Evolutionary conservation across 345 rosid species (phyloP).

Genomic region (Erodium maritimum): DNA sequence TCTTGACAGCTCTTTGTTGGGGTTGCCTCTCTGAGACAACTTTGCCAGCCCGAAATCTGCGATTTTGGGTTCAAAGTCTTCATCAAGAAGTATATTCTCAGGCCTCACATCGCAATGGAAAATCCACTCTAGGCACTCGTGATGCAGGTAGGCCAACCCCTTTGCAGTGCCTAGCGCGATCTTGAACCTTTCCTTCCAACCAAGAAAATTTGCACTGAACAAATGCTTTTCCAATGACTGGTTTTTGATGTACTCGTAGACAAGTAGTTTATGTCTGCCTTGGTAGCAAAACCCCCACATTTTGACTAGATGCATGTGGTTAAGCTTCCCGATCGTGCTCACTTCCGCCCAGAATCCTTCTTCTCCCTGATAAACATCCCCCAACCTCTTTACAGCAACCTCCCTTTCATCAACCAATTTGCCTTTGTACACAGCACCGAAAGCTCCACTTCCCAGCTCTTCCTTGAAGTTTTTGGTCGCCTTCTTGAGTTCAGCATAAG

Average conservation of each 20-base stretch:
- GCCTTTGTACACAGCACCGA: slow-evolving; percentile 21
- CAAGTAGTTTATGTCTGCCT: slow-evolving; percentile 17
- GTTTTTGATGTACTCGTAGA: slow-evolving; percentile 15
- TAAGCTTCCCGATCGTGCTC: slow-evolving; percentile 26
- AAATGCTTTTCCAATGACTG: slow-evolving; percentile 8
- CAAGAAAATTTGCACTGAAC: background rate
- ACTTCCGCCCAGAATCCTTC: slow-evolving; percentile 29
- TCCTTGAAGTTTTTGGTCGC: slow-evolving; percentile 16
- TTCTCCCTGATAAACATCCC: slow-evolving; percentile 19
- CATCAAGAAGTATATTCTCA: slow-evolving; percentile 16
- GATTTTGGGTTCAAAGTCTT: slow-evolving; percentile 9
- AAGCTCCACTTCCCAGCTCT: slow-evolving; percentile 24
- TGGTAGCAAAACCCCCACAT: slow-evolving; percentile 24
- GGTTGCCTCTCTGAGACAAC: slow-evolving; percentile 2
- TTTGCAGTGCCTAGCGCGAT: slow-evolving; percentile 19
- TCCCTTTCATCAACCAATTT: slow-evolving; percentile 8
- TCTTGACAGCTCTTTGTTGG: slow-evolving; percentile 2
- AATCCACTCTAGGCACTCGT: slow-evolving; percentile 30
- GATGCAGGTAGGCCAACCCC: slow-evolving; percentile 28
- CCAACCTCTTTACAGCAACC: slow-evolving; percentile 20
- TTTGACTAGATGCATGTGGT: slow-evolving; percentile 26
- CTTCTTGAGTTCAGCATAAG: slow-evolving; percentile 14
- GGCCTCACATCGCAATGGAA: slow-evolving; percentile 26
- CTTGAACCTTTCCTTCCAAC: slow-evolving; percentile 12
- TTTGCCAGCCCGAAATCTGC: slow-evolving; percentile 19